phyloP scores from a whole-genome alignment of 345 rosid species.

The Acer saccharum region DNA sequence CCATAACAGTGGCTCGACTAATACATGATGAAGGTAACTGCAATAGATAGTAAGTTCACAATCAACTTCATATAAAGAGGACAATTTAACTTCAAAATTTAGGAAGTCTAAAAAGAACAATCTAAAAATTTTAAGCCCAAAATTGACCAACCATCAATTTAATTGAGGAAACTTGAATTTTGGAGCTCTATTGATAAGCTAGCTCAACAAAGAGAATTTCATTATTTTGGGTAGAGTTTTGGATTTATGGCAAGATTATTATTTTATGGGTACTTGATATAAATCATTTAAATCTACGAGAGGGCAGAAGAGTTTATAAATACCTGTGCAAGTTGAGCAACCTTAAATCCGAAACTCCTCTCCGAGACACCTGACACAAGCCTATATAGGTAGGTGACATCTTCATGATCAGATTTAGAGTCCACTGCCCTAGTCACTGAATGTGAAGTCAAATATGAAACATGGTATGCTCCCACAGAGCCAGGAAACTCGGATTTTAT shows the following conservation, averaged over 20 bases:
- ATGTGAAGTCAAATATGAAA: conserved; percentile 70
- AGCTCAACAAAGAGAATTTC: conserved; percentile 3
- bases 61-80: conserved; percentile 7
- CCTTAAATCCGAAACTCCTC: conserved; percentile 89
- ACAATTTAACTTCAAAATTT: conserved; percentile 20
- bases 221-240: background rate
- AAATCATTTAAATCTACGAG: conserved; percentile 3
- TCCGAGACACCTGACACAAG: conserved; percentile 80
- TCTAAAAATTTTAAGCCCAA: background rate
- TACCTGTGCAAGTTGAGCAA: conserved; percentile 93
- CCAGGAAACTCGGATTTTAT: conserved; percentile 52
- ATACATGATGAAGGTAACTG: conserved; percentile 85
- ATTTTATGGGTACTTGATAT: background rate
- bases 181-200: background rate
- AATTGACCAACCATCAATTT: background rate
- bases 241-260: background rate
- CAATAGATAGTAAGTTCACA: conserved; percentile 19
- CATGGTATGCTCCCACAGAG: conserved; percentile 77
- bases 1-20: conserved; percentile 62
- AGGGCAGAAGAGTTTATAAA: conserved; percentile 9
- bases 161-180: background rate
- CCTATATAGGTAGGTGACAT: conserved; percentile 87
- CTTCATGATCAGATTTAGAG: conserved; percentile 46
- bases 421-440: conserved; percentile 24
- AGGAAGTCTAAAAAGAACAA: background rate